Conservation (phyloP, 768 basidiomycete genomes). For the Collybiopsis confluens region DNA sequence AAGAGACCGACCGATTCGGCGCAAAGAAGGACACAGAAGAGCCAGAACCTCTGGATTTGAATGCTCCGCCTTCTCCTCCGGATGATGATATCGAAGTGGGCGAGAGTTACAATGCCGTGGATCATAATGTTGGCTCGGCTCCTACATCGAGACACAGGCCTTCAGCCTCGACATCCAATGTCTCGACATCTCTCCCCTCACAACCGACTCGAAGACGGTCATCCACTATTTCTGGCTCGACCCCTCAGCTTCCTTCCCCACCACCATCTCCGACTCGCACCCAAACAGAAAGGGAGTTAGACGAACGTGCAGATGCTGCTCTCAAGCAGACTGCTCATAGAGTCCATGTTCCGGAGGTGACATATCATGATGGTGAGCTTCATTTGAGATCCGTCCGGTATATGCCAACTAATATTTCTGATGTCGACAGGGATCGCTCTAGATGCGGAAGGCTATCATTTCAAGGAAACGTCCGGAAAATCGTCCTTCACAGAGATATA, state of each 20-base stretch:
- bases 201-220: conserved; percentile 21
- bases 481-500: background rate
- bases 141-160: background rate
- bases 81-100: conserved; percentile 6
- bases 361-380: conserved; percentile 56
- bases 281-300: conserved; percentile 26
- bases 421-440: conserved; percentile 61
- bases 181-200: conserved; percentile 11
- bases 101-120: background rate
- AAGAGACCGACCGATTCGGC: conserved; percentile 37
- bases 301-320: conserved; percentile 45
- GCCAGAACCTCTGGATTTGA: conserved; percentile 83
- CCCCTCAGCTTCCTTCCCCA: conserved; percentile 17
- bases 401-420: background rate
- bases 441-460: conserved; percentile 81
- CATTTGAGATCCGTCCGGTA: conserved; percentile 2
- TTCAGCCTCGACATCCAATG: background rate
- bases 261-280: conserved; percentile 30
- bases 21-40: conserved; percentile 39
- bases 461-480: conserved; percentile 12
- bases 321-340: conserved; percentile 38
- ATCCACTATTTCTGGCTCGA: conserved; percentile 18
- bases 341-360: conserved; percentile 48
- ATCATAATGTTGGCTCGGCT: background rate
- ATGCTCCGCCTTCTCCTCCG: conserved; percentile 39